Evolutionary conservation across 371 early-diverging fungal genomes (phyloP).

Genomic region (Lichtheimia ramosa): DNA sequence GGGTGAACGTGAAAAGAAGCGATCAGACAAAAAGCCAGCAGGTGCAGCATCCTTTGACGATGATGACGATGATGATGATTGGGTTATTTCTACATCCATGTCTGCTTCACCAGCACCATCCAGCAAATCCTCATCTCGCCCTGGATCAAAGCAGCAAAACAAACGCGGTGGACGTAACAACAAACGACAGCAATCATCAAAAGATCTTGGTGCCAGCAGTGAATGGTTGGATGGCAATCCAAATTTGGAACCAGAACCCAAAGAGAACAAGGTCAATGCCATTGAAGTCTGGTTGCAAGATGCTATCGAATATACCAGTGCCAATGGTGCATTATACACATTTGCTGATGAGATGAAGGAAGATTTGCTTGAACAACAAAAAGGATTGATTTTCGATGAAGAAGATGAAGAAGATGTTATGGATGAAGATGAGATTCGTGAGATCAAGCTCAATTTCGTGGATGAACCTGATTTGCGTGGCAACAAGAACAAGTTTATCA

Average conservation of each 20-base stretch:
- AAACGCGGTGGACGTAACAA: neutral
- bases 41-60: slow-evolving; percentile 23
- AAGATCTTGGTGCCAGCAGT: neutral
- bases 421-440: slow-evolving; percentile 58
- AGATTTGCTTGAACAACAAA: slow-evolving; percentile 29
- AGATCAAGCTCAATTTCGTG: slow-evolving; percentile 44
- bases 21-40: slow-evolving; percentile 6
- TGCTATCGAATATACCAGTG: slow-evolving; percentile 36
- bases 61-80: slow-evolving; percentile 43
- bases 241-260: slow-evolving; percentile 19
- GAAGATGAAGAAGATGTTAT: slow-evolving; percentile 47
- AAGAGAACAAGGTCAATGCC: slow-evolving; percentile 26
- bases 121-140: neutral
- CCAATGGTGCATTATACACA: slow-evolving; percentile 9
- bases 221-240: slow-evolving; percentile 34
- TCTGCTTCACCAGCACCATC: slow-evolving; percentile 5
- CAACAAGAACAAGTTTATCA: slow-evolving; percentile 27
- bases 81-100: slow-evolving; percentile 26
- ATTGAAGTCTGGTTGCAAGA: slow-evolving; percentile 46
- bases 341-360: slow-evolving; percentile 25
- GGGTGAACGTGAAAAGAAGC: slow-evolving; percentile 32
- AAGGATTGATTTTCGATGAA: slow-evolving; percentile 33
- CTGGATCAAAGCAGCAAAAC: neutral
- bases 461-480: slow-evolving; percentile 34
- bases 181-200: neutral